Evolutionary conservation across 2,329 filamentous ascomycete genomes (phyloP).

Genomic region (Colletotrichum sp.): DNA sequence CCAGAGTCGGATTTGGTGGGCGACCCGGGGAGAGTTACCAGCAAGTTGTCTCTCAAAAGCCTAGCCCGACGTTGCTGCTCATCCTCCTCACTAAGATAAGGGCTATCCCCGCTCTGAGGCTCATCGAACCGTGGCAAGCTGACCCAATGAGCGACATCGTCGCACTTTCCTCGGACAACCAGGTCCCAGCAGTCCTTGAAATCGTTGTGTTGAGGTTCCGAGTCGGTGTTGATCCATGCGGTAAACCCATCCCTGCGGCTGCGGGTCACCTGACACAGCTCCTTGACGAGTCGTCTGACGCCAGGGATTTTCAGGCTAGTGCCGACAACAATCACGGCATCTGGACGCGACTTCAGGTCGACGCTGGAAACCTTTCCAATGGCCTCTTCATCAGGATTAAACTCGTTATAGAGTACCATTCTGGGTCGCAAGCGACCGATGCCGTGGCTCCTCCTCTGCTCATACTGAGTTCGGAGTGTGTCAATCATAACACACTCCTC

Average conservation of each 20-base stretch:
- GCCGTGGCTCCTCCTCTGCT: slow-evolving; percentile 90
- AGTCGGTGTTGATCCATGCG: slow-evolving; percentile 92
- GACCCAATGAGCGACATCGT: slow-evolving; percentile 81
- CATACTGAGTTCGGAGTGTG: slow-evolving; percentile 73
- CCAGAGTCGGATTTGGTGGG: slow-evolving; percentile 27
- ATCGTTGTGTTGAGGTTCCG: slow-evolving; percentile 81
- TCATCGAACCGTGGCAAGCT: slow-evolving; percentile 66
- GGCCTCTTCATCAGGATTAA: slow-evolving; percentile 94
- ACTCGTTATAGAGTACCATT: slow-evolving; percentile 97
- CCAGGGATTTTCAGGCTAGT: slow-evolving; percentile 96
- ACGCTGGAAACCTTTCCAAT: slow-evolving; percentile 90
- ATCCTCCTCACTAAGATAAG: slow-evolving; percentile 50
- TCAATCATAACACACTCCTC: slow-evolving; percentile 76
- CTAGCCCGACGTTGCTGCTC: slow-evolving; percentile 40
- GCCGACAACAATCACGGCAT: slow-evolving; percentile 92
- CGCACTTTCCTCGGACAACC: slow-evolving; percentile 84
- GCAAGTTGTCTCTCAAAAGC: slow-evolving; percentile 40
- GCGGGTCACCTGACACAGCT: slow-evolving; percentile 88
- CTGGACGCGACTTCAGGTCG: slow-evolving; percentile 84
- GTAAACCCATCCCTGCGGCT: slow-evolving; percentile 83
- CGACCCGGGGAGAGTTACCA: slow-evolving; percentile 43
- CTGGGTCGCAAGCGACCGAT: slow-evolving; percentile 88
- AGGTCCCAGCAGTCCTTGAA: slow-evolving; percentile 95
- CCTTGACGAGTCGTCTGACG: slow-evolving; percentile 85
- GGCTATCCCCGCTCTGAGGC: slow-evolving; percentile 55